Conservation (phyloP, 1,139 yeast species). For the Pichia sp. region DNA sequence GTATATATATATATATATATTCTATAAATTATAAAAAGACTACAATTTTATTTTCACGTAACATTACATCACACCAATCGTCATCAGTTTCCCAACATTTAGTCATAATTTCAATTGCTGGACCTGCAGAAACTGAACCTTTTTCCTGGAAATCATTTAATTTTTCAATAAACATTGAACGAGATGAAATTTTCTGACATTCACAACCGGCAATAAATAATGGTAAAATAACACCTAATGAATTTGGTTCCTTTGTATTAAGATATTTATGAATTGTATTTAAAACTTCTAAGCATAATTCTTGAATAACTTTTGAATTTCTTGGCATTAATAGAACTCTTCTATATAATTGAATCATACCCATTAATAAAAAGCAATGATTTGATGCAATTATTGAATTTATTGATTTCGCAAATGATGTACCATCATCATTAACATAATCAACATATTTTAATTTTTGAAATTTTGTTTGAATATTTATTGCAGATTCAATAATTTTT, state of each 20-base stretch:
- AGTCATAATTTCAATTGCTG: conserved; percentile 44
- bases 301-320: conserved; percentile 40
- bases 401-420: conserved; percentile 11
- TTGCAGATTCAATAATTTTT: conserved; percentile 37
- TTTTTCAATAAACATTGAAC: conserved; percentile 36
- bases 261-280: conserved; percentile 34
- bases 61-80: conserved; percentile 52
- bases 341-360: conserved; percentile 50
- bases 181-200: too few relatives aligned
- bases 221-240: conserved; percentile 50
- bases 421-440: conserved; percentile 18
- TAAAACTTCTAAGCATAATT: conserved; percentile 40
- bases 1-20: too few relatives aligned
- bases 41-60: conserved; percentile 40
- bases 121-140: conserved; percentile 47
- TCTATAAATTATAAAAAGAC: conserved; percentile 35
- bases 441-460: conserved; percentile 27
- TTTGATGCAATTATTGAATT: conserved; percentile 46
- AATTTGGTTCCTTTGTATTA: conserved; percentile 44
- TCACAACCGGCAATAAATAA: conserved; percentile 59
- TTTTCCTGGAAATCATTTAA: conserved; percentile 34
- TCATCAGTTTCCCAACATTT: conserved; percentile 53
- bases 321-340: conserved; percentile 47
- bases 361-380: conserved; percentile 48
- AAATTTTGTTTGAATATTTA: conserved; percentile 41